A percentile compares a stretch with the other conserved stretches of the same genome.
Evolutionary conservation across 768 basidiomycete species (phyloP).

Genomic region (Lactarius tabidus): DNA sequence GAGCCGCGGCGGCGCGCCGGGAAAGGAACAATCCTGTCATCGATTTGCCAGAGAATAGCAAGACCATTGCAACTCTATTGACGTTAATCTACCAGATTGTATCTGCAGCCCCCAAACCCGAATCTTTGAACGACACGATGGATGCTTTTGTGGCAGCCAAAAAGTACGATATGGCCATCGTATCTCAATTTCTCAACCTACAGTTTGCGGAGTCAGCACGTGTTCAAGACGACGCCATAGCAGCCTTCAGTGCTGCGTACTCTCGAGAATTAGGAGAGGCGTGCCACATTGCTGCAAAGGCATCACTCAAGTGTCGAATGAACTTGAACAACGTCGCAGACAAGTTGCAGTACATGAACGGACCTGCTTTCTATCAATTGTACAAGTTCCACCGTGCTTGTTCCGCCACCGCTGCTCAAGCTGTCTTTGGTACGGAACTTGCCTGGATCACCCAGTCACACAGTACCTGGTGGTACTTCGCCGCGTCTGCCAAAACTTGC

Average conservation of each 20-base stretch:
- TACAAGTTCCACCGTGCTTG: conserved; percentile 9
- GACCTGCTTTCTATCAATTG: conserved; percentile 1
- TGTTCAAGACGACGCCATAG: neutral
- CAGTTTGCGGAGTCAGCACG: neutral
- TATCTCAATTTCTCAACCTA: neutral
- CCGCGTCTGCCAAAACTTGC: too few relatives aligned
- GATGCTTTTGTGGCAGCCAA: neutral
- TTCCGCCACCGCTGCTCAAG: neutral
- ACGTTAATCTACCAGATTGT: too few relatives aligned
- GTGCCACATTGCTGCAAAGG: conserved; percentile 2
- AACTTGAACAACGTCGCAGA: neutral
- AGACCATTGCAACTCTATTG: too few relatives aligned
- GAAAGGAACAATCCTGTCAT: too few relatives aligned
- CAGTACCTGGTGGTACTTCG: neutral
- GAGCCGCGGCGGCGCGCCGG: too few relatives aligned
- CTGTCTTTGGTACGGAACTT: neutral
- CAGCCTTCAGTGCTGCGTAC: neutral
- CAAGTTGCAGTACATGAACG: conserved; percentile 1
- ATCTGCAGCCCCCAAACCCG: too few relatives aligned
- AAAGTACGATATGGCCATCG: neutral
- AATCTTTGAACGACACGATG: neutral
- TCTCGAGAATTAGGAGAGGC: neutral
- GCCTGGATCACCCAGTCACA: neutral
- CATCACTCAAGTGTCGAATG: conserved; percentile 4
- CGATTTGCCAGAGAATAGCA: too few relatives aligned